Base-by-base conservation (phyloP, 176 grass and related monocot genomes). In the Oryza brachyantha region DNA sequence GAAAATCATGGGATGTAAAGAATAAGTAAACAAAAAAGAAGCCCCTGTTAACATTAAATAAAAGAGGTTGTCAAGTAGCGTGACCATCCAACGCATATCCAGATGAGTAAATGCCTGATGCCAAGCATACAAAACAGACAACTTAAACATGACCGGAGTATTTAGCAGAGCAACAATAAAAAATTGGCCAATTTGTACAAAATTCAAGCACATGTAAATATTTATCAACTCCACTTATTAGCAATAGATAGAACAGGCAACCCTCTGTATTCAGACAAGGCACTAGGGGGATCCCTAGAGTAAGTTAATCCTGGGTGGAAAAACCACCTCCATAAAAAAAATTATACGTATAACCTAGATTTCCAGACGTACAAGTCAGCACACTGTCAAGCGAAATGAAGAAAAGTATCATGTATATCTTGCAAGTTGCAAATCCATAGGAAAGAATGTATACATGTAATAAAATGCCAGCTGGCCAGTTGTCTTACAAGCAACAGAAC, bases 401-500 rank as follows among this genome's bases (percentile, higher is more conserved):
- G 40, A 27, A 19, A 32, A 67, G 60, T 75, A 83, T 85, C 88
- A 80, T 82, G 69, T 91, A 81, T 82, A 88, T 92, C 69, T 86
- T 75, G 29, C 48, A 79, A 91, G 83, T 86, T 75, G 29, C 48
- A 79, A 91, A 85, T 62, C 78, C 80, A 87, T 46, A 76, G 61
- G 60, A 79, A 92, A 91, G 66, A 93, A 78, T 93, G 80, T 88
- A 81, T 83, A 96, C 87, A 90, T 42, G 69, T 75, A 84, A 90
- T 84, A 69, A 84, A 95, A 91, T 87, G 92, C 84, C 96, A 93
- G 81, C 78, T 34, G 65, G 90, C 88, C 73, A 91, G 88, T 95
- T 95, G 89, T 99, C 96, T 99, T 99, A 99, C 96, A 99, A 99
- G 96, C 91, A 95, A 99, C 96, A 95, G 86, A 90, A 94, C 70